Base-by-base conservation (phyloP, 2,329 filamentous ascomycete genomes). In the Botrytis fragariae region DNA sequence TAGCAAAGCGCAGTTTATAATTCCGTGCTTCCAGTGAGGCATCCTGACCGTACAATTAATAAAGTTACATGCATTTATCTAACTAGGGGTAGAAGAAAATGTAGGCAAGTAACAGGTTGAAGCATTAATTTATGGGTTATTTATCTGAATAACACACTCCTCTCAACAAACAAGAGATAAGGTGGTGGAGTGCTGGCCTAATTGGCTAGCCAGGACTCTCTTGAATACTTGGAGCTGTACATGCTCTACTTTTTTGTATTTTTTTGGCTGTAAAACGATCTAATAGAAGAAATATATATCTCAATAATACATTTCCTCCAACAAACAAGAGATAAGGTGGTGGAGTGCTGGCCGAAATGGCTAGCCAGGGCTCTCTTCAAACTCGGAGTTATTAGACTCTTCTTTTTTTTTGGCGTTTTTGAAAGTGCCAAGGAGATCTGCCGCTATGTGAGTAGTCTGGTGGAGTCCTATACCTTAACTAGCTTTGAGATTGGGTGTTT, bases 241-340 rank as follows among this genome's bases (percentile, higher is more conserved):
- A n/a, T n/a, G n/a, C n/a, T n/a, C n/a, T n/a, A n/a, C n/a, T n/a
- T n/a, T n/a, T n/a, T n/a, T n/a, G n/a, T n/a, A n/a, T n/a, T n/a
- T n/a, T n/a, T n/a, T n/a, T n/a, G n/a, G n/a, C n/a, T n/a, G n/a
- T n/a, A n/a, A n/a, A n/a, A n/a, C n/a, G n/a, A n/a, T n/a, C n/a
- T n/a, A n/a, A n/a, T n/a, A n/a, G n/a, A n/a, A n/a, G n/a, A n/a
- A n/a, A n/a, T n/a, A n/a, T n/a, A n/a, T n/a, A 57, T 18, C 14
- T 57, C 0, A 20, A 20, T 35, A 59, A 5, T 0, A 32, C 1
- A 54, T 12, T 0, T 0, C 5, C 25, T 3, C n/a, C 48, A 54
- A 54, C 25, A 54, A 54, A 54, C 12, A 54, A 35, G 62, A 35
- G 25, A 37, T 51, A 37, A n/a, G 32, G 22, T 51, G 29, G 29